A percentile compares a stretch with the other conserved stretches of the same genome.
Conservation (phyloP, 495 filamentous ascomycete species). For the Hapsidospora chrysogenum region DNA sequence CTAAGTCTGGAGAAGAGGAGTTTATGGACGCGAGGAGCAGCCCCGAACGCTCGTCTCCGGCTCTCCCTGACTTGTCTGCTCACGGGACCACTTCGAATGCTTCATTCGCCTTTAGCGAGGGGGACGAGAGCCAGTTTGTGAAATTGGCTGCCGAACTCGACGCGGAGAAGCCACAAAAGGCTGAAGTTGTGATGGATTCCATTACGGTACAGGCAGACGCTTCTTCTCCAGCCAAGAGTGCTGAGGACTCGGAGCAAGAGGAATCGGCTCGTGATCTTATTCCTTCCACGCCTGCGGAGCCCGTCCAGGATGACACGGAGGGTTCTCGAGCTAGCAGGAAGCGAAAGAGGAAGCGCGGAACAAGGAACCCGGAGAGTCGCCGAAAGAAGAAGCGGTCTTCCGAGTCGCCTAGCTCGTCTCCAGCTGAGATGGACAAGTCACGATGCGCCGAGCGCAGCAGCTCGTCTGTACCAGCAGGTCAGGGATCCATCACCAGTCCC, state of each 20-base stretch:
- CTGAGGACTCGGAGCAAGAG: neutral
- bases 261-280: constrained; percentile 5
- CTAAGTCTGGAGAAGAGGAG: constrained; percentile 19
- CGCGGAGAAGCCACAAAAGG: constrained; percentile 13
- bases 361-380: neutral
- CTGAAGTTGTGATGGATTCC: neutral
- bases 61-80: too few species aligned
- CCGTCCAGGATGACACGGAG: constrained; percentile 6
- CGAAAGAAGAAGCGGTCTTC: constrained; percentile 1
- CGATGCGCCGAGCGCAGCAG: neutral
- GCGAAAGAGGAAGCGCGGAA: constrained; percentile 1
- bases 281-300: constrained; percentile 3
- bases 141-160: constrained; percentile 29
- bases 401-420: too few species aligned
- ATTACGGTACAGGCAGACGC: too few species aligned
- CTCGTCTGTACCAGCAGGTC: neutral
- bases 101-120: constrained; percentile 25
- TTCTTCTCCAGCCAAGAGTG: too few species aligned
- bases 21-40: constrained; percentile 25
- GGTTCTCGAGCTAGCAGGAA: neutral
- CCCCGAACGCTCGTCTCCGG: too few species aligned
- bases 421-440: neutral
- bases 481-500: neutral
- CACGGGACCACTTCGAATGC: too few species aligned
- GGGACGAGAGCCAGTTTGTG: constrained; percentile 26